These are phyloP conservation scores for Hirsutella minnesotensis DNA, from an alignment of 2,329 filamentous ascomycete species.

Conservation along the genomic window DNA sequence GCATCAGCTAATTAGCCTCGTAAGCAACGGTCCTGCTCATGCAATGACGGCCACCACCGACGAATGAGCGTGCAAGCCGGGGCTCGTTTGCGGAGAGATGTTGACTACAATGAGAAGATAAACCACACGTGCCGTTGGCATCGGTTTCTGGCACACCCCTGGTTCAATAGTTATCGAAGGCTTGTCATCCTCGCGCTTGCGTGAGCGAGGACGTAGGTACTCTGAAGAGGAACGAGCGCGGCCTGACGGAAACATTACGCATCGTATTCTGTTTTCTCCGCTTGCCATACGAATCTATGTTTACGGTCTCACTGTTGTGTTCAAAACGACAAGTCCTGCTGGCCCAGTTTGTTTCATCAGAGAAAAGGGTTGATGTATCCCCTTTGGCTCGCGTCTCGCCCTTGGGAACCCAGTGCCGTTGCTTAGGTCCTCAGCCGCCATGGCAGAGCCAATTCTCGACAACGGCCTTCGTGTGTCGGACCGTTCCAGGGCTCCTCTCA, in stretches of 20 bases:
- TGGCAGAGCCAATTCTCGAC: conserved; percentile 6
- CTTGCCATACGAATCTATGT: too few relatives aligned
- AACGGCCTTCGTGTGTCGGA: conserved; percentile 4
- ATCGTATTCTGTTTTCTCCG: too few relatives aligned
- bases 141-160: too few relatives aligned
- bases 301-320: too few relatives aligned
- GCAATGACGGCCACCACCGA: conserved; percentile 18
- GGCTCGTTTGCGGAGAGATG: background rate
- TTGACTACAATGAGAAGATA: conserved; percentile 1
- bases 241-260: too few relatives aligned
- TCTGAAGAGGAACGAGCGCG: too few relatives aligned
- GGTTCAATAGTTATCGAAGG: conserved; percentile 1
- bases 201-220: too few relatives aligned
- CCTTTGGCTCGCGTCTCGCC: background rate
- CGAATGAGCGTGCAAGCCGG: conserved; percentile 10
- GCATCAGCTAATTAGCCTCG: conserved; percentile 5
- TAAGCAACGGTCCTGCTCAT: conserved; percentile 14
- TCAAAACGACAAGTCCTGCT: too few relatives aligned
- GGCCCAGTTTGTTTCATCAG: too few relatives aligned
- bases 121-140: too few relatives aligned
- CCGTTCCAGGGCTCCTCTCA: conserved; percentile 2
- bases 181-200: too few relatives aligned
- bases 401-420: too few relatives aligned
- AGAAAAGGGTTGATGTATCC: background rate
- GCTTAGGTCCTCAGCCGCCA: conserved; percentile 1